Base-by-base conservation (phyloP, 106 monocot genomes). In the Acanthochlamys bracteata region DNA sequence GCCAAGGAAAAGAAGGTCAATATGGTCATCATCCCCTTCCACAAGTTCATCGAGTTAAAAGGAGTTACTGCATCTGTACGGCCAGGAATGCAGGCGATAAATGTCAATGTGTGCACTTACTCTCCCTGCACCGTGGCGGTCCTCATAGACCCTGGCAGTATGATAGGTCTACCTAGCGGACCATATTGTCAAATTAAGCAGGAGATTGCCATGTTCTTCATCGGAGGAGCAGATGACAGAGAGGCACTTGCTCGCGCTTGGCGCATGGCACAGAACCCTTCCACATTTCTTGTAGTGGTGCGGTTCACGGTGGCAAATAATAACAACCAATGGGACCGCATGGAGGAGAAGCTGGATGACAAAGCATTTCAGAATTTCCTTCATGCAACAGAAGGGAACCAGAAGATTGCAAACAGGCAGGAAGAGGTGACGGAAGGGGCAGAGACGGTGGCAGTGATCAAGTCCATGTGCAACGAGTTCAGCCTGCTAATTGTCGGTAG, bases 401-500 rank as follows among this genome's bases (percentile, higher is more conserved):
- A 26, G 20, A 4, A 23, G 51, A 27, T 66, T 13, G 58, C 23
- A 7, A 65, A 60, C 59, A 17, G 52, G 39, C 70, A 76, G 57
- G 60, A 65, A 70, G 22, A 52, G n/a, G 76, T 76, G 24, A n/a
- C 45, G 17, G 76, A 76, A 52, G 52, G 70, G 12, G 65, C 64
- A 40, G 59, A 49, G 24, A 65, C 52, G 42, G 47, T 60, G 13
- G 41, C 20, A 4, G 47, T 66, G 24, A 76, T 76, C 26, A n/a
- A 23, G 39, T 12, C 33, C 25, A 76, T 47, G 41, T 59, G 65
- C 66, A 24, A 15, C 11, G 20, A 13, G n/a, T 76, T 52, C 58
- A 57, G 65, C 25, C 53, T 76, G 23, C 15, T 49, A 14, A 4
- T 49, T 49, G 49, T 49, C 2, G 49, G 49, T 12, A 12, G 49